These are phyloP conservation scores for Malassezia obtusa DNA, from an alignment of 1,284 basidiomycete species.

Conservation along the genomic window DNA sequence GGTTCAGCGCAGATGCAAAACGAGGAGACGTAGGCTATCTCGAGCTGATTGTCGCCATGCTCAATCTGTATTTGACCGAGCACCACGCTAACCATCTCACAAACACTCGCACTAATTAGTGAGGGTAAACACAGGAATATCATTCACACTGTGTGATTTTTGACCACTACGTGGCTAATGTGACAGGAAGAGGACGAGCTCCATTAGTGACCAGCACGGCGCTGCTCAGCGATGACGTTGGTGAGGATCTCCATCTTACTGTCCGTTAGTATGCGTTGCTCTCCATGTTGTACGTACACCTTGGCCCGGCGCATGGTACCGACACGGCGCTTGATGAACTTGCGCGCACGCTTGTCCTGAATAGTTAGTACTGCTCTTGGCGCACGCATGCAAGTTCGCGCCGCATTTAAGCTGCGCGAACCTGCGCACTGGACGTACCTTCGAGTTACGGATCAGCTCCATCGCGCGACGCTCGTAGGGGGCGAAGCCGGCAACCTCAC, in stretches of 20 bases:
- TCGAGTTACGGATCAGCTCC: constrained; percentile 98
- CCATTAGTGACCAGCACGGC: constrained; percentile 41
- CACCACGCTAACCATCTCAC: no score
- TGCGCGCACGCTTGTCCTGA: constrained; percentile 48
- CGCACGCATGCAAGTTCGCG: neutral
- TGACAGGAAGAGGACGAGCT: neutral
- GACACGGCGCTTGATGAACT: constrained; percentile 47
- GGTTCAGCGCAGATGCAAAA: no score
- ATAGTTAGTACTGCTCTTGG: neutral
- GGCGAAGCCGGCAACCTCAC: constrained; percentile 71
- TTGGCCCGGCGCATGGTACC: constrained; percentile 47
- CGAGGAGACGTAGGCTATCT: no score
- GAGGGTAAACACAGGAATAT: neutral
- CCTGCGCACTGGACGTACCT: constrained; percentile 58
- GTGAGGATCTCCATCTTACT: constrained; percentile 44
- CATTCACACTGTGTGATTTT: constrained; percentile 1
- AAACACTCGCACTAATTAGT: no score
- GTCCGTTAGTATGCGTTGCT: constrained; percentile 1
- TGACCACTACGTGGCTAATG: constrained; percentile 17
- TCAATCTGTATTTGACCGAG: no score
- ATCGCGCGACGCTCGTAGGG: constrained; percentile 97
- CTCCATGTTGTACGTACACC: constrained; percentile 14
- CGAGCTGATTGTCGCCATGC: no score
- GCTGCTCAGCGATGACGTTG: constrained; percentile 45
- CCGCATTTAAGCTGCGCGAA: no score